Evolutionary conservation across 225 moss, liverwort and hornwort genomes (phyloP), one percentile per base, ranked within the genome.

Genomic region (Polytrichum formosum): DNA sequence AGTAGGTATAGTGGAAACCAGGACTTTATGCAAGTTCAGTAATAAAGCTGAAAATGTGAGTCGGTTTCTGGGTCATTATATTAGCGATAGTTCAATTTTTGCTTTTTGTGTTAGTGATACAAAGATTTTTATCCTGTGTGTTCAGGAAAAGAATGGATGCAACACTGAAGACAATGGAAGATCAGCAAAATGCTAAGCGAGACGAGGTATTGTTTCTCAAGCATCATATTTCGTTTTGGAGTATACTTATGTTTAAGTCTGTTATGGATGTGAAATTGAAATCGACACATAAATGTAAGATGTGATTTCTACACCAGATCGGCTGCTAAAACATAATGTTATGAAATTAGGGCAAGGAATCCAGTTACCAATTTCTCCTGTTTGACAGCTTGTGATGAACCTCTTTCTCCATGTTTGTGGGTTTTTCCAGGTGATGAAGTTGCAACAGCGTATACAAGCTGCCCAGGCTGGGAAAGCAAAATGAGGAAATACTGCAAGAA

Each of bases 131-230:
- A 35, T 31, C 26, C 28, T 35, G 56, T 54, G 30, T 21, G 27
- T 22, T 46, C 72, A 92, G 92, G 61, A 84, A 86, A 76, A 91
- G 94, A n/a, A 87, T 94, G 80, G 97, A 98, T 70, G 82, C 77
- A 31, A 87, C 91, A 20, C 73, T 98, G 53, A 98, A 94, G 80
- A 91, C 88, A 69, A 78, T 94, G 73, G 97, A 98, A 81, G 97
- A 94, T 26, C 92, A 91, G 69, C 82, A 88, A 73, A 94, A 69
- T 76, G 3, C 83, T 2, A 94, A 87, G 73, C 83, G 92, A 56
- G 94, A 98, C 23, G 97, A 98, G 91, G 94, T 93, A 73, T 1
- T 9, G 6, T 46, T 46, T 46, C 16, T 10, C 46, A 46, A 46
- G 46, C 46, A 46, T 37, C 37, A 10, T 37, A 37, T 10, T 37